A percentile compares a stretch with the other conserved stretches of the same genome.
Evolutionary conservation across 495 filamentous ascomycete species (phyloP).

Genomic region (Thermothielavioides terrestris): DNA sequence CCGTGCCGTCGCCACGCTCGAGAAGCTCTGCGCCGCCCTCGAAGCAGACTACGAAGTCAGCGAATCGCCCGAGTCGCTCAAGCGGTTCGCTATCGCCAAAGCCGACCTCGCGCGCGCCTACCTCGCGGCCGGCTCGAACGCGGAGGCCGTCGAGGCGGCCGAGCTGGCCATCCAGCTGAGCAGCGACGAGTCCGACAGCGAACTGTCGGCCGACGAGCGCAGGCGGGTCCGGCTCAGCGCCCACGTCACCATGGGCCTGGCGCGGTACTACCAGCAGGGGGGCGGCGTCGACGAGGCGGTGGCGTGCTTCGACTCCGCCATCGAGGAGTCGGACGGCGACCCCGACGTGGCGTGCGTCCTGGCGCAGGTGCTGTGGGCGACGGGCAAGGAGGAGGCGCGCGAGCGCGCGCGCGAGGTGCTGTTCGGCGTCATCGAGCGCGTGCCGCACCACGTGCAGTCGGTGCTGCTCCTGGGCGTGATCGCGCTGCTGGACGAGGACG

Average conservation of each 20-base stretch:
- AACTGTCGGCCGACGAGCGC: conserved; percentile 45
- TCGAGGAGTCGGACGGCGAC: conserved; percentile 66
- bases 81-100: conserved; percentile 73
- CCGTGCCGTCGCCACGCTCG: conserved; percentile 57
- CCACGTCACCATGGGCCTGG: conserved; percentile 77
- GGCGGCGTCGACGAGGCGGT: conserved; percentile 57
- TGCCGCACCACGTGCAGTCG: conserved; percentile 66
- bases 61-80: conserved; percentile 63
- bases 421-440: conserved; percentile 62
- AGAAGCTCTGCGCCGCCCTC: conserved; percentile 53
- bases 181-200: conserved; percentile 51
- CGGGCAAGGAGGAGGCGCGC: conserved; percentile 64
- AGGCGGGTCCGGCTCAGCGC: conserved; percentile 67
- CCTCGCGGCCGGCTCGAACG: conserved; percentile 56
- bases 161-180: conserved; percentile 65
- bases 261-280: conserved; percentile 64
- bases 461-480: conserved; percentile 74
- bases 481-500: conserved; percentile 68
- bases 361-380: conserved; percentile 87
- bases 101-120: conserved; percentile 74
- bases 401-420: conserved; percentile 70
- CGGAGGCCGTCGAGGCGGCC: conserved; percentile 60
- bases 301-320: conserved; percentile 68
- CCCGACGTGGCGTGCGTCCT: conserved; percentile 84
- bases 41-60: conserved; percentile 78